Evolutionary conservation across 1,139 yeast genomes (phyloP), one percentile per base, ranked within the genome.

Genomic region (Geotrichum histeridarum): DNA sequence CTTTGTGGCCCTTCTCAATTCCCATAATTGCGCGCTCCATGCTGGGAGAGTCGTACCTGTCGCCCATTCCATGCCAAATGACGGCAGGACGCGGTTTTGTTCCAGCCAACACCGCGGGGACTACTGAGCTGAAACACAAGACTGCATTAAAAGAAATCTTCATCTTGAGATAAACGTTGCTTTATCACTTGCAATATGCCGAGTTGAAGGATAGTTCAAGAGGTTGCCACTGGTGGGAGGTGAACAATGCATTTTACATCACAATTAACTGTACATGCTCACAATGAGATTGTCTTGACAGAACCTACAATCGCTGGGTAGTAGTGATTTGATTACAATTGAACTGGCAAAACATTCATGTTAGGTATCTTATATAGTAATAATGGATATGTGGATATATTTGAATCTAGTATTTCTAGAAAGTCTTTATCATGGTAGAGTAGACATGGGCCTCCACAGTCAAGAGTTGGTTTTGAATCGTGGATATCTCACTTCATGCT

Each of bases 61-160:
- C 95, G 0, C 95, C 95, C 63, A 87, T 75, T 0, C 95, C 95
- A 63, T 87, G 95, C 95, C 95, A 87, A 43, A 87, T 64, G 1
- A 87, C 88, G 2, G 86, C 77, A 0, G 91, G 90, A 11, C 65
- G 48, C 12, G 17, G 17, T 5, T 8, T 12, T 5, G 17, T 42
- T 6, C 44, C 44, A 22, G 12, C 18, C 39, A 17, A 4, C 14
- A 33, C 12, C 37, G 14, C 37, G 37, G 37, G 17, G 4, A 37
- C n/a, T n/a, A 37, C 14, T 12, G 39, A n/a, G 15, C 39, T 37
- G 12, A 37, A n/a, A 37, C 17, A 12, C 9, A 37, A n/a, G 39
- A 17, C 14, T 37, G 39, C 17, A 9, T 8, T 17, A n/a, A 37
- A 17, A n/a, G 15, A 37, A 11, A 37, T 8, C 15, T 37, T 37